Base-by-base conservation (phyloP, 2,329 filamentous ascomycete genomes). In the Lasiodiplodia gonubiensis region DNA sequence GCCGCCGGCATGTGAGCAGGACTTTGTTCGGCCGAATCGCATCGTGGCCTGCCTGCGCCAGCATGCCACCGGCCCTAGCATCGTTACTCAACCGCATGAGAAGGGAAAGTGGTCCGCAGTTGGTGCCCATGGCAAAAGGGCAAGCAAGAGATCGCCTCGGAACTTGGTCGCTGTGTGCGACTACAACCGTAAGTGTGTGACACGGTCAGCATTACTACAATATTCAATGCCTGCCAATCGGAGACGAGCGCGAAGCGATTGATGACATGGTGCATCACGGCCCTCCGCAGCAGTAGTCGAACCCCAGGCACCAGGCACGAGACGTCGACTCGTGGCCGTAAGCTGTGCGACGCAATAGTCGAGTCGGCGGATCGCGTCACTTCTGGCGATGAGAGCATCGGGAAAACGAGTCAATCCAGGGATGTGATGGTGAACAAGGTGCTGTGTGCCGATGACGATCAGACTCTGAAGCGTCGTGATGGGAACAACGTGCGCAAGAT, bases 251-350 rank as follows among this genome's bases (percentile, higher is more conserved):
- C 59, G 46, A 63, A n/a, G 46, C 49, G 59, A 23, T 51, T 35
- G 59, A 63, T 63, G 59, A 27, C 46, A 63, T 35, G 27, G 57
- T 49, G 57, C 57, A 16, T 61, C 57, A 49, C 57, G 25, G 57
- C 39, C 42, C 39, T 49, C 35, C 57, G 59, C 42, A 63, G 46
- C n/a, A 63, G 46, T 14, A 25, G 6, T 51, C 42, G 42, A 63
- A 14, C 49, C 49, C 59, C 59, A 63, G 59, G 59, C 59, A 63
- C 59, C 59, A 63, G 59, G 59, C 59, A 63, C 59, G 37, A 49
- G 46, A 51, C 59, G 59, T 35, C 33, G 59, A 63, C 59, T 63
- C 59, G 59, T 63, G 59, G 59, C 27, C 39, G 42, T 61, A 48
- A 51, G 59, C 59, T 25, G 59, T 63, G n/a, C 12, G 39, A 63